phyloP scores from a whole-genome alignment of 1,139 yeast genomes.

The Taphrina wiesneri region DNA sequence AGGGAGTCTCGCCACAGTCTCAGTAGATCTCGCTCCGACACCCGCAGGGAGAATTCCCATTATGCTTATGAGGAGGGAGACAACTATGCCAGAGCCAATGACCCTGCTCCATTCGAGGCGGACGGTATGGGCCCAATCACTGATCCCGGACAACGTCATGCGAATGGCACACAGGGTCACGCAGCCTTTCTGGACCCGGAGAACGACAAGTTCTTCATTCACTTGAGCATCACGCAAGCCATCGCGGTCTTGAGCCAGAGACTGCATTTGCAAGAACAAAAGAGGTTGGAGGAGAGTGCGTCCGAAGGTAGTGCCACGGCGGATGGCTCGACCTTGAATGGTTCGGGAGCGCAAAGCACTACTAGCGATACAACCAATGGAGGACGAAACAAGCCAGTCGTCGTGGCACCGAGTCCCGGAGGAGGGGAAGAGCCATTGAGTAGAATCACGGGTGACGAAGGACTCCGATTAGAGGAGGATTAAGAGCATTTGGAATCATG shows the following conservation, averaged over 20 bases:
- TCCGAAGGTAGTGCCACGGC: not conserved
- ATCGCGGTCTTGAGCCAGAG: constrained; percentile 5
- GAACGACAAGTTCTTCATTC: constrained; percentile 15
- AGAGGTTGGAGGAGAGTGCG: not conserved
- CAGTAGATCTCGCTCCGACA: not conserved
- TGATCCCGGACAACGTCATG: not conserved
- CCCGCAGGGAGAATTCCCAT: not conserved
- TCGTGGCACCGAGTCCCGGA: not conserved
- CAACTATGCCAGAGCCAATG: constrained; percentile 13
- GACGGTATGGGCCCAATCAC: constrained; percentile 22
- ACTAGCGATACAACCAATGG: not conserved
- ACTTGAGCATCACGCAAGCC: constrained; percentile 23
- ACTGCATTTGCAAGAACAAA: constrained; percentile 1
- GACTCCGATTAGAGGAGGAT: constrained; percentile 21
- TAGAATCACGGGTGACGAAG: constrained; percentile 4
- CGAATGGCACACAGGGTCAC: constrained; percentile 4
- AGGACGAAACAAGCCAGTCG: not conserved
- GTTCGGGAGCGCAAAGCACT: not conserved
- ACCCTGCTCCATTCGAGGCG: constrained; percentile 21
- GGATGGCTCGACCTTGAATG: not conserved
- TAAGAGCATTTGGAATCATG: not conserved
- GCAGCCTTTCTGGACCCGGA: constrained; percentile 22
- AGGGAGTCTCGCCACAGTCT: not conserved
- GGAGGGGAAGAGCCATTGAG: not conserved
- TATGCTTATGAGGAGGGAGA: constrained; percentile 4